These are phyloP conservation scores for Salix arbutifolia DNA, from an alignment of 345 rosid species.

Conservation along the genomic window DNA sequence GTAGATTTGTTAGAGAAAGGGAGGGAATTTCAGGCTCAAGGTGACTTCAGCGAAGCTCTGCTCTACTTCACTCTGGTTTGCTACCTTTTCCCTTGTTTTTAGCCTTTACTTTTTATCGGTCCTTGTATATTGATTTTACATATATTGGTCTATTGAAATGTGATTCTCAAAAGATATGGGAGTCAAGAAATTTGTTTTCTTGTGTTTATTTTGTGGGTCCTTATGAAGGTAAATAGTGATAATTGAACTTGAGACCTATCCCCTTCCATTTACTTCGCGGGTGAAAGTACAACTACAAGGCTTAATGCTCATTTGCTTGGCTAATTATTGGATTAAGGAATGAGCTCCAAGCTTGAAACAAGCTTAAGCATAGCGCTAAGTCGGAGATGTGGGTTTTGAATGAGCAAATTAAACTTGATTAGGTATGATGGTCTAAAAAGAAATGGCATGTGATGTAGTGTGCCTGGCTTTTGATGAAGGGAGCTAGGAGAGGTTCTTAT, in stretches of 20 bases:
- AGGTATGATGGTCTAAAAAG: not conserved
- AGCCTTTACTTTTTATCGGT: not conserved
- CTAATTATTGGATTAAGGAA: not conserved
- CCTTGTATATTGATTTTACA: not conserved
- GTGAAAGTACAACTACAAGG: not conserved
- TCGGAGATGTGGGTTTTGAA: not conserved
- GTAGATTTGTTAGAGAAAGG: conserved; percentile 44
- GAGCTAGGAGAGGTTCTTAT: not conserved
- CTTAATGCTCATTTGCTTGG: not conserved
- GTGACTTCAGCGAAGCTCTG: conserved; percentile 49
- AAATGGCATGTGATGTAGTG: not conserved
- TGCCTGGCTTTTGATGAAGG: not conserved
- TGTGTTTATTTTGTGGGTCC: not conserved
- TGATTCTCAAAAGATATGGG: not conserved
- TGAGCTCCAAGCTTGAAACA: not conserved
- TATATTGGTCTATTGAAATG: not conserved
- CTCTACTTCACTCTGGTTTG: conserved; percentile 48
- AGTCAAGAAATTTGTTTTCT: not conserved
- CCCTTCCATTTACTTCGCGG: not conserved
- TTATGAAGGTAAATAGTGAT: not conserved
- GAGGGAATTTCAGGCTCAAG: conserved; percentile 47
- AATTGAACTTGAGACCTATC: not conserved
- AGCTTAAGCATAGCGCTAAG: not conserved
- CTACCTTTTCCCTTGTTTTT: not conserved
- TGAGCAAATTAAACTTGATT: not conserved